Percentiles rank a stretch among this genome's conserved stretches.
Evolutionary conservation across 2,329 filamentous ascomycete genomes (phyloP).

Genomic region (Ascochyta viciae-villosae): DNA sequence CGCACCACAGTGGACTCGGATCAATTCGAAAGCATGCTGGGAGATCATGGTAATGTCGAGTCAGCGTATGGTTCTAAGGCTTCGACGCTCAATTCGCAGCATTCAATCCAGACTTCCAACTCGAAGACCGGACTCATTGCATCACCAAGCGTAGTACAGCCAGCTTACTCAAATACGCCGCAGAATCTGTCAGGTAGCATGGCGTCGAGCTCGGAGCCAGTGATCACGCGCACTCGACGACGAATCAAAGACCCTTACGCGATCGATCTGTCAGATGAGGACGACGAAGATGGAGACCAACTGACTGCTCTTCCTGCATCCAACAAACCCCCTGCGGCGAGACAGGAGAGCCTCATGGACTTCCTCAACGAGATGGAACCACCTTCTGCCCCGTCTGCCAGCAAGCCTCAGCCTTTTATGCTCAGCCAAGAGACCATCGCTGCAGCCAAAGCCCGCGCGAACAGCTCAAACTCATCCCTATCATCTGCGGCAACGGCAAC

Average conservation of each 20-base stretch:
- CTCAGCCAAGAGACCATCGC: conserved; percentile 42
- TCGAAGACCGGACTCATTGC: conserved; percentile 74
- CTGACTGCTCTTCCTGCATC: conserved; percentile 55
- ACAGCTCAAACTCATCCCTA: conserved; percentile 24
- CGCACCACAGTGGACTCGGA: conserved; percentile 86
- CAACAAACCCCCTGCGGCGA: conserved; percentile 20
- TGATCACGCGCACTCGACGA: conserved; percentile 76
- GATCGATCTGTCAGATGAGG: conserved; percentile 68
- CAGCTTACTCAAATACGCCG: conserved; percentile 47
- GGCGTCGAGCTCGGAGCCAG: conserved; percentile 49
- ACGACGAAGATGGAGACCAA: conserved; percentile 56
- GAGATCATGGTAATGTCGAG: conserved; percentile 41
- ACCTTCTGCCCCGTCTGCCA: conserved; percentile 57
- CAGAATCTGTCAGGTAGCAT: conserved; percentile 45
- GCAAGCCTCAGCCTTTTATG: conserved; percentile 43
- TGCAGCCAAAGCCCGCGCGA: conserved; percentile 40
- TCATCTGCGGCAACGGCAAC: conserved; percentile 25
- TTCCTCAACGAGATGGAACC: conserved; percentile 75
- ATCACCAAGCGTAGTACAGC: conserved; percentile 40
- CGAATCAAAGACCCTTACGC: conserved; percentile 89
- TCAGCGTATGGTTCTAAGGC: conserved; percentile 46
- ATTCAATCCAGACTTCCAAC: conserved; percentile 68
- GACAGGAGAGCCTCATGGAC: conserved; percentile 70
- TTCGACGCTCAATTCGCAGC: conserved; percentile 45
- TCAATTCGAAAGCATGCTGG: conserved; percentile 62